These are phyloP conservation scores for Barbarea vulgaris DNA, from an alignment of 345 rosid genomes.

Conservation along the genomic window DNA sequence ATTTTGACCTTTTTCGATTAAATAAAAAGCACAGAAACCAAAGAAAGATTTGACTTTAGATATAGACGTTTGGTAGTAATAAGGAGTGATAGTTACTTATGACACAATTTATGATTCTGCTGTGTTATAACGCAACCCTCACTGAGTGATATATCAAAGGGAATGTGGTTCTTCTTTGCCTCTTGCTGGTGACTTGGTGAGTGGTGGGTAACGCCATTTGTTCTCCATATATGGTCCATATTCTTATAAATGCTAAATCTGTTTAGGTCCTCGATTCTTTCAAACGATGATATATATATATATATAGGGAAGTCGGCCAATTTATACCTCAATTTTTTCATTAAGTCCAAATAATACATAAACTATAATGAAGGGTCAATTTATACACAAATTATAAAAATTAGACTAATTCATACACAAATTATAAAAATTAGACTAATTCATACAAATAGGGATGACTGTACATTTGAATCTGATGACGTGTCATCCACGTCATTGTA, in stretches of 20 bases:
- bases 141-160: background rate
- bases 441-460: no score
- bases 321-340: no score
- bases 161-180: slow-evolving; percentile 26
- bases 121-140: slow-evolving; percentile 11
- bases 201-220: slow-evolving; percentile 18
- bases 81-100: background rate
- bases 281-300: background rate
- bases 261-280: background rate
- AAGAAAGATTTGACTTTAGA: slow-evolving; percentile 4
- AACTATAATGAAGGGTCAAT: no score
- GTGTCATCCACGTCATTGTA: no score
- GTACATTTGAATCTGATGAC: no score
- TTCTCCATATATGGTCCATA: slow-evolving; percentile 31
- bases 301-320: no score
- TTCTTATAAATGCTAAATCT: background rate
- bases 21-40: background rate
- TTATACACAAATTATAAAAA: no score
- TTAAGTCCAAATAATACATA: no score
- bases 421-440: no score
- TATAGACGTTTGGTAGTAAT: background rate
- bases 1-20: background rate
- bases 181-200: background rate
- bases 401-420: no score
- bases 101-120: slow-evolving; percentile 10